Evolutionary conservation across 129 eudicot species (phyloP).

Genomic region (Chrysanthemum seticuspe): DNA sequence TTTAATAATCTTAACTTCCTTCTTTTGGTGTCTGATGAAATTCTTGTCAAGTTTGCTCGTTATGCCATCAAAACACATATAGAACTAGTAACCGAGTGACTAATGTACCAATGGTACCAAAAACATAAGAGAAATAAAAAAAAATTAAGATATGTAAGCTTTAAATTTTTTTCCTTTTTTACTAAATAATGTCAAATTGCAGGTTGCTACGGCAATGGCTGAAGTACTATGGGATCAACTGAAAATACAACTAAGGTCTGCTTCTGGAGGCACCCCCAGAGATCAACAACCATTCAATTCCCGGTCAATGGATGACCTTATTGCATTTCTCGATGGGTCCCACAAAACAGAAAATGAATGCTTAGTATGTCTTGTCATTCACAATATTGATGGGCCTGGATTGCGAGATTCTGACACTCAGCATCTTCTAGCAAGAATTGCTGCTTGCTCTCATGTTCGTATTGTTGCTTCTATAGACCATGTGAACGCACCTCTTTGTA

Average conservation of each 20-base stretch:
- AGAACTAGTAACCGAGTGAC: background rate
- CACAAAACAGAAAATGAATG: slow-evolving; percentile 47
- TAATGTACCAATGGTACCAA: background rate
- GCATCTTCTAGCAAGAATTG: slow-evolving; percentile 73
- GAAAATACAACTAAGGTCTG: slow-evolving; percentile 47
- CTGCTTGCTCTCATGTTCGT: slow-evolving; percentile 85
- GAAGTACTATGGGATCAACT: slow-evolving; percentile 79
- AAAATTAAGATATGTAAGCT: background rate
- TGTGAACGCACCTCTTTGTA: slow-evolving; percentile 89
- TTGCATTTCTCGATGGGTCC: slow-evolving; percentile 74
- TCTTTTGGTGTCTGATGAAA: background rate
- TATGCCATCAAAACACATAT: background rate
- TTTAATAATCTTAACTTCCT: background rate
- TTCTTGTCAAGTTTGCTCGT: background rate
- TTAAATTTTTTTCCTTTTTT: background rate
- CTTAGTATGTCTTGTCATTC: slow-evolving; percentile 64
- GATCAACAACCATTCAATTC: slow-evolving; percentile 60
- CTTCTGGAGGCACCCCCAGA: slow-evolving; percentile 37
- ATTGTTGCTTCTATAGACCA: slow-evolving; percentile 88
- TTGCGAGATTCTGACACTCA: slow-evolving; percentile 88
- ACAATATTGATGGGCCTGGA: slow-evolving; percentile 95
- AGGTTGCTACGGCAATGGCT: slow-evolving; percentile 73
- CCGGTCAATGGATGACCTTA: slow-evolving; percentile 74
- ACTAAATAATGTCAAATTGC: slow-evolving; percentile 24
- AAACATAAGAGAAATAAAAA: background rate